Evolutionary conservation across 441 rosid species (phyloP).

Genomic region (Gossypium schwendimanii): DNA sequence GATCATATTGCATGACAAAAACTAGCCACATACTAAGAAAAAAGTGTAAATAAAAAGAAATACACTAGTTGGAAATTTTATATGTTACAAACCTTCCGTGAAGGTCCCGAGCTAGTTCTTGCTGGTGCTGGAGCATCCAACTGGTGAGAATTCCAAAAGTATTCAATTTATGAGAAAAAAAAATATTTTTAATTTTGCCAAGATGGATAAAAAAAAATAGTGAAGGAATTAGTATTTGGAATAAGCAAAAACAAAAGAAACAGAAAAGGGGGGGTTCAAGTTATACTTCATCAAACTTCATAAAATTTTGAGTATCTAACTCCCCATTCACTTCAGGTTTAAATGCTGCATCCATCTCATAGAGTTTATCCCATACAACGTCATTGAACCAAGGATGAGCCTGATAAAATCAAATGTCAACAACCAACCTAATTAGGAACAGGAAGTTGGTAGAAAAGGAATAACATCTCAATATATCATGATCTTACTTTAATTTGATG

Average conservation of each 20-base stretch:
- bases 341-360: conserved; percentile 91
- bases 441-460: conserved; percentile 12
- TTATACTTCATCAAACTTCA: conserved; percentile 94
- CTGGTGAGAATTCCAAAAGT: conserved; percentile 32
- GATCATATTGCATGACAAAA: not conserved
- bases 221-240: conserved; percentile 9
- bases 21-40: not conserved
- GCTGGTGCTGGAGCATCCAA: conserved; percentile 64
- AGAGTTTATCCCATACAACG: conserved; percentile 79
- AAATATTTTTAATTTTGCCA: conserved; percentile 7
- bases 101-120: conserved; percentile 70
- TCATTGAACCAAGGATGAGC: conserved; percentile 92
- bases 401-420: conserved; percentile 35
- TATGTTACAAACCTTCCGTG: conserved; percentile 69
- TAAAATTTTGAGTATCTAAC: conserved; percentile 90
- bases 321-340: conserved; percentile 92
- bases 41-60: not conserved
- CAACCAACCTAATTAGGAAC: conserved; percentile 20
- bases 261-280: conserved; percentile 12
- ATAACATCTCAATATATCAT: conserved; percentile 14
- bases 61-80: not conserved
- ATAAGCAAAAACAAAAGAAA: not conserved
- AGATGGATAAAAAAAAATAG: conserved; percentile 2
- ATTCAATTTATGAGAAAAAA: conserved; percentile 8
- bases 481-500: conserved; percentile 74